phyloP scores from a whole-genome alignment of 1,139 yeast species.

The Hyphopichia fennica region DNA sequence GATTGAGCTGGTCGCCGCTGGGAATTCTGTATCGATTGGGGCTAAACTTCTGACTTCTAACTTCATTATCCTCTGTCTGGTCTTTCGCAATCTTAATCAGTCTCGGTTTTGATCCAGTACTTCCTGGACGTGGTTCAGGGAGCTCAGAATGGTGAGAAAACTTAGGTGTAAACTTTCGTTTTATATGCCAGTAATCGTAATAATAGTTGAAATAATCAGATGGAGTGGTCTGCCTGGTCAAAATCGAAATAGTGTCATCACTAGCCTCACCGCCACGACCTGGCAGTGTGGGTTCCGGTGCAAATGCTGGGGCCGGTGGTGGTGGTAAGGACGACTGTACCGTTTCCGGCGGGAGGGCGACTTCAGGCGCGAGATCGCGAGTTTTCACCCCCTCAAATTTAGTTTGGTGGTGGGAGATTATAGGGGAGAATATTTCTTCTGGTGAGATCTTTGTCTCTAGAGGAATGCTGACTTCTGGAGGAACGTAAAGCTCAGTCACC shows the following conservation, averaged over 20 bases:
- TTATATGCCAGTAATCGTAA: conserved; percentile 28
- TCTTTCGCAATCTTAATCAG: not conserved
- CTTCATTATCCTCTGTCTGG: too few species aligned
- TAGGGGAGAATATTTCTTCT: not conserved
- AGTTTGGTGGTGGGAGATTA: not conserved
- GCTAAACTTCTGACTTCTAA: too few species aligned
- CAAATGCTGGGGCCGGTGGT: not conserved
- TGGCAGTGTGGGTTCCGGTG: not conserved
- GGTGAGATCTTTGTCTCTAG: not conserved
- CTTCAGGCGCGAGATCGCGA: not conserved
- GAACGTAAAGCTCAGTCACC: not conserved
- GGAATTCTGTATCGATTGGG: not conserved
- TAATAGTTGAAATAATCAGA: conserved; percentile 37
- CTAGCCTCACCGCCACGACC: not conserved
- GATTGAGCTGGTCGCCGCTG: not conserved
- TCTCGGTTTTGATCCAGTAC: not conserved
- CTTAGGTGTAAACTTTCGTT: too few species aligned
- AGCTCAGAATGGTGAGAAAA: too few species aligned
- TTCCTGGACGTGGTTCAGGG: too few species aligned
- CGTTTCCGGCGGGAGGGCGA: not conserved
- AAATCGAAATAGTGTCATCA: not conserved
- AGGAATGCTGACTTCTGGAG: not conserved
- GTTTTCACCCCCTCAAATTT: not conserved
- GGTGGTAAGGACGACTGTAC: not conserved
- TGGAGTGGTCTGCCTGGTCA: conserved; percentile 20